Evolutionary conservation across 345 rosid genomes (phyloP).

Genomic region (Corchorus olitorius): DNA sequence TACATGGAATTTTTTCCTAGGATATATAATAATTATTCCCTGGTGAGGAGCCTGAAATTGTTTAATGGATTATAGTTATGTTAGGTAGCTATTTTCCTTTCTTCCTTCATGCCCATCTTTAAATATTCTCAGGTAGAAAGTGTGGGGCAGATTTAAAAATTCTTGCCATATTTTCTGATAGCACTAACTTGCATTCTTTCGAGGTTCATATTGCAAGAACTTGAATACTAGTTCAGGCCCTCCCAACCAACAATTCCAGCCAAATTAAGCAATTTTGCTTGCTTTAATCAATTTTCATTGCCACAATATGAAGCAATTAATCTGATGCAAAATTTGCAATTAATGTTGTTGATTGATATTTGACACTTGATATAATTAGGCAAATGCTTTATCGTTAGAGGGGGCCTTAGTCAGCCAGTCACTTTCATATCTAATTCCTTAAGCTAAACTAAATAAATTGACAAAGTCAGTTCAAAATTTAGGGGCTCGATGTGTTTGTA

Average conservation of each 20-base stretch:
- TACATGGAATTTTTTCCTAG: not conserved
- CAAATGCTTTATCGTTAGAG: not conserved
- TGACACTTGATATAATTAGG: not conserved
- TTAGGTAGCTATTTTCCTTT: not conserved
- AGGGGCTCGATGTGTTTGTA: constrained; percentile 22
- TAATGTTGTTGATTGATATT: not conserved
- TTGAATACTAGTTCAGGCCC: not conserved
- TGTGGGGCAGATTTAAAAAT: not conserved
- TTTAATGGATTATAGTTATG: not conserved
- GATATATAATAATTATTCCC: not conserved
- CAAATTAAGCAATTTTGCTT: not conserved
- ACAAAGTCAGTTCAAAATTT: not conserved
- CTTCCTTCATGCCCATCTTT: not conserved
- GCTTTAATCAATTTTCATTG: not conserved
- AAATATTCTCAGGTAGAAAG: not conserved
- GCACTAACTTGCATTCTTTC: not conserved
- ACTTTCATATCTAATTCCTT: not conserved
- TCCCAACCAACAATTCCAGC: constrained; percentile 8
- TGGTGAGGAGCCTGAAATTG: not conserved
- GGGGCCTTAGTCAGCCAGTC: constrained; percentile 5
- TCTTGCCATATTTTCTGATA: not conserved
- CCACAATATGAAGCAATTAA: constrained; percentile 20
- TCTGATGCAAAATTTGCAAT: not conserved
- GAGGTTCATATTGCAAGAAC: not conserved
- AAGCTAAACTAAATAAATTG: not conserved